phyloP scores from a whole-genome alignment of 257 asterid genomes.

The Solanum bukasovii region DNA sequence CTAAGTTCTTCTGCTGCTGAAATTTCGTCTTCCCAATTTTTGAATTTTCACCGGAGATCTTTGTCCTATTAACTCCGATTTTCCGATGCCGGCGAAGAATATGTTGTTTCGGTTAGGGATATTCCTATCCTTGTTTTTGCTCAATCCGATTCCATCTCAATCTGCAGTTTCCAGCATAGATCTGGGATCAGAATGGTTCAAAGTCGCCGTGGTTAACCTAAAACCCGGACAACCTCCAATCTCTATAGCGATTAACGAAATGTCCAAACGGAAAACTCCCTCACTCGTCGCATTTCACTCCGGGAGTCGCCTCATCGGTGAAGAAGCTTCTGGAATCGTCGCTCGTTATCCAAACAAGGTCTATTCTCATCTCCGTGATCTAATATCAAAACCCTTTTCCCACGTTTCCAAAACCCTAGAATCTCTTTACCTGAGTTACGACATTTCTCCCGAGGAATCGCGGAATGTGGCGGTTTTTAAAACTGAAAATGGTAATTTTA shows the following conservation, averaged over 20 bases:
- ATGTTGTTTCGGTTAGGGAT: slow-evolving; percentile 30
- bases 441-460: slow-evolving; percentile 28
- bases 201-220: slow-evolving; percentile 89
- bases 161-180: slow-evolving; percentile 96
- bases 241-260: slow-evolving; percentile 86
- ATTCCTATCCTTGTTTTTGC: slow-evolving; percentile 24
- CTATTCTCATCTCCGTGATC: slow-evolving; percentile 53
- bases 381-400: slow-evolving; percentile 55
- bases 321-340: slow-evolving; percentile 67
- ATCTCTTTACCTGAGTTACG: slow-evolving; percentile 40
- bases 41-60: neutral
- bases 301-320: slow-evolving; percentile 72
- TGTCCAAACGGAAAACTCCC: slow-evolving; percentile 97
- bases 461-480: slow-evolving; percentile 40
- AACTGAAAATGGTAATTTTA: slow-evolving; percentile 39
- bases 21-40: neutral
- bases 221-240: slow-evolving; percentile 94
- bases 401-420: slow-evolving; percentile 18
- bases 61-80: neutral
- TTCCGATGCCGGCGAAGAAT: neutral
- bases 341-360: slow-evolving; percentile 88
- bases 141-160: slow-evolving; percentile 30
- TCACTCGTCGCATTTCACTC: slow-evolving; percentile 69
- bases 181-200: slow-evolving; percentile 96
- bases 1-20: neutral